Conservation (phyloP, 306 rosid species). For the Albizia julibrissin region DNA sequence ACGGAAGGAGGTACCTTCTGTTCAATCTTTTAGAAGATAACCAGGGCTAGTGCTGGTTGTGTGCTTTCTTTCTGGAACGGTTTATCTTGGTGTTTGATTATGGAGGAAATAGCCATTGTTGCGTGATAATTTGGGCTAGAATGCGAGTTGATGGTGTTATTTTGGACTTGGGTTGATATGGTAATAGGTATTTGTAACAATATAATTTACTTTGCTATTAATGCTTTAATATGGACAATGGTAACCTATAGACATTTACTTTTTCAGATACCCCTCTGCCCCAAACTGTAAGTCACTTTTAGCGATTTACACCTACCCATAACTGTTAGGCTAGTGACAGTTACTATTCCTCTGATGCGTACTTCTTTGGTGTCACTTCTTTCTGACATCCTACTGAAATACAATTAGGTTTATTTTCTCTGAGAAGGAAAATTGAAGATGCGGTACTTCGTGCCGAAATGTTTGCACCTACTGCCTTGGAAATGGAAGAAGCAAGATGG, state of each 20-base stretch:
- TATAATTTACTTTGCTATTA: neutral
- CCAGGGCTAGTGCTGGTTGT: neutral
- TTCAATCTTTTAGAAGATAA: neutral
- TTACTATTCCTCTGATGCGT: neutral
- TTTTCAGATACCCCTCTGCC: neutral
- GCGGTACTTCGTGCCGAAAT: conserved; percentile 76
- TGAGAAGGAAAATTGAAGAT: conserved; percentile 78
- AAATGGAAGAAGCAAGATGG: conserved; percentile 71
- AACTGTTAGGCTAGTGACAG: neutral
- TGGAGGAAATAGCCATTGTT: neutral
- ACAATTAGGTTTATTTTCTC: conserved; percentile 66
- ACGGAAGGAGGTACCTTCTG: neutral
- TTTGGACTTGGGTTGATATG: neutral
- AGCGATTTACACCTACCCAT: neutral
- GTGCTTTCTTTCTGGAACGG: neutral
- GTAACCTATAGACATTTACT: conserved; percentile 4
- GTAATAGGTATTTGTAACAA: neutral
- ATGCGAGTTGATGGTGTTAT: neutral
- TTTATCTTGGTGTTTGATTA: neutral
- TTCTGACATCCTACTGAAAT: conserved; percentile 24
- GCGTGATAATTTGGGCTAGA: neutral
- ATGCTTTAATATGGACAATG: conserved; percentile 1
- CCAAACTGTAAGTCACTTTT: neutral
- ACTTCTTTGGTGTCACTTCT: conserved; percentile 11
- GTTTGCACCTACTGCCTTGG: conserved; percentile 65